Evolutionary conservation across 495 filamentous ascomycete genomes (phyloP).

Genomic region (Tuber calosporum): DNA sequence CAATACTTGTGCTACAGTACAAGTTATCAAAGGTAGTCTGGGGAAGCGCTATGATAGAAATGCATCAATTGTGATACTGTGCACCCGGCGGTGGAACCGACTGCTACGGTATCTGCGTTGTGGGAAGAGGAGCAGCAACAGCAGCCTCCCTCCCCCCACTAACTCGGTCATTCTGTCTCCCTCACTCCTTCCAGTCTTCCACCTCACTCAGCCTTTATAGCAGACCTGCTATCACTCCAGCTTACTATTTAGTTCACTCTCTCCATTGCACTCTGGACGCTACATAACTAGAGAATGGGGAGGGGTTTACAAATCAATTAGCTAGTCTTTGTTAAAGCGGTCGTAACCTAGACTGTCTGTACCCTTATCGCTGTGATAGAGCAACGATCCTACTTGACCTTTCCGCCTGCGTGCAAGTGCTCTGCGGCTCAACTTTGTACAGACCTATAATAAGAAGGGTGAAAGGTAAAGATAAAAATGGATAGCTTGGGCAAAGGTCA

Average conservation of each 20-base stretch:
- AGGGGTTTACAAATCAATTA: not conserved
- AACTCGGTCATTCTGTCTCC: not conserved
- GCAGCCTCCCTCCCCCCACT: not conserved
- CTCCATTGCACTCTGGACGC: not conserved
- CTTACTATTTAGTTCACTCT: not conserved
- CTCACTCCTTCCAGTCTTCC: not conserved
- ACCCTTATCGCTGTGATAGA: not conserved
- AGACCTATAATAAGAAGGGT: too few relatives aligned
- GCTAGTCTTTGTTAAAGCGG: not conserved
- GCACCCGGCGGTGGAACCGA: too few relatives aligned
- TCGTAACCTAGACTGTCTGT: not conserved
- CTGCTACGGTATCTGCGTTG: too few relatives aligned
- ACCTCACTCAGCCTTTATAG: not conserved
- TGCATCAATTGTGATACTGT: too few relatives aligned
- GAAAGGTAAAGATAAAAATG: too few relatives aligned
- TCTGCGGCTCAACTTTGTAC: not conserved
- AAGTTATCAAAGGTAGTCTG: too few relatives aligned
- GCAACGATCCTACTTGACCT: not conserved
- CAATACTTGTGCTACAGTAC: too few relatives aligned
- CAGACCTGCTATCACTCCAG: not conserved
- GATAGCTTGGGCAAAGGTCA: not conserved
- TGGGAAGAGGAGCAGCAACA: too few relatives aligned
- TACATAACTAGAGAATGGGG: not conserved
- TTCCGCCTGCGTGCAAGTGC: not conserved
- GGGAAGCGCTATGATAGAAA: too few relatives aligned